Base-by-base conservation (phyloP, 2,329 filamentous ascomycete species). In the Talaromyces marneffei region DNA sequence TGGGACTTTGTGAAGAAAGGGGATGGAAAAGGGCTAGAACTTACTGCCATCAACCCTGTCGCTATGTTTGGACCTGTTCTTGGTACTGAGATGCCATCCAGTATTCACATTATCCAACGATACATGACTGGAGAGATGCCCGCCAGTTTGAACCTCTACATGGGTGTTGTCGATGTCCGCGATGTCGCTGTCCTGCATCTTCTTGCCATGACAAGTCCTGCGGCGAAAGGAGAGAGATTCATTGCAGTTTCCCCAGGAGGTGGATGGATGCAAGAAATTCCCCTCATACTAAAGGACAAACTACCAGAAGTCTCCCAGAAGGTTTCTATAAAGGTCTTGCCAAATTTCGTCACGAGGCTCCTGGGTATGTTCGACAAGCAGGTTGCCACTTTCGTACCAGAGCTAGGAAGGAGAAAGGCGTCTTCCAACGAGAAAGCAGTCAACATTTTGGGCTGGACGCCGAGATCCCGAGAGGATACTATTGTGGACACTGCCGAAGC, bases 1-100 rank as follows among this genome's bases (percentile, higher is more conserved):
- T 50, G 56, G 33, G 56, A 50, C 0, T 58, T 27, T 48, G 42
- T 58, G 2, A 35, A 18, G 1, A 58, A 20, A 10, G 2, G 20
- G 2, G 40, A 25, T 14, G 29, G 29, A 8, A n/a, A 48, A 18
- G 42, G 56, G 5, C 42, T 58, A 6, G 56, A 58, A 20, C 31
- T 58, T 10, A 27, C 29, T 12, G 10, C 40, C 29, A 58, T 50
- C 18, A 58, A 58, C 20, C 42, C 56, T 3, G 18, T n/a, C 4
- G 40, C 56, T 7, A 58, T 58, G 31, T 58, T 58, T 20, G 56
- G 42, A 3, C 56, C 56, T 29, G 42, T 40, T 48, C 29, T 48
- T 5, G 18, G 6, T 9, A 48, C 29, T 9, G 27, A 58, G 14
- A 3, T 48, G 16, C 29, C 29, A 7, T 48, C 56, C 3, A 58